Evolutionary conservation across 1,139 yeast species (phyloP).

Genomic region (Blastobotrys petasosporus): DNA sequence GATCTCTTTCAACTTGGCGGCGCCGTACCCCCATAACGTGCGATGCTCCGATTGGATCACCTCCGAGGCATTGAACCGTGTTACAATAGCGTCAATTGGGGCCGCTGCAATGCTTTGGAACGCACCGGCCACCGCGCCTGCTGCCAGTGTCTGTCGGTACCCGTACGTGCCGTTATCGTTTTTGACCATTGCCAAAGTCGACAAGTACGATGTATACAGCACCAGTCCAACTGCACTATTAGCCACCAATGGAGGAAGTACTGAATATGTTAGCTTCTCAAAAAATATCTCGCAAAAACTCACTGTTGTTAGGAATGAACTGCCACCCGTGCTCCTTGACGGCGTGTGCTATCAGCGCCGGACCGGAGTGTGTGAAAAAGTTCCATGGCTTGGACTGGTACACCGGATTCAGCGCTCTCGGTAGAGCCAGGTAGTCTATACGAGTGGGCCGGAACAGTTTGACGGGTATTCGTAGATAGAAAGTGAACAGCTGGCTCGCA

Average conservation of each 20-base stretch:
- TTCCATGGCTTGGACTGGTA: conserved; percentile 50
- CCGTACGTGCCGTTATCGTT: conserved; percentile 15
- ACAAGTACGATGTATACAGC: conserved; percentile 71
- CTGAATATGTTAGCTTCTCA: not conserved
- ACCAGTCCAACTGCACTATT: conserved; percentile 69
- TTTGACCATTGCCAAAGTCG: conserved; percentile 30
- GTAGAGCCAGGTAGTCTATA: conserved; percentile 48
- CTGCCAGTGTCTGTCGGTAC: conserved; percentile 54
- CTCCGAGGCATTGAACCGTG: conserved; percentile 73
- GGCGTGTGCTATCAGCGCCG: conserved; percentile 65
- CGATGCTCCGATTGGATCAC: conserved; percentile 61
- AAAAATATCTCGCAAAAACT: not conserved
- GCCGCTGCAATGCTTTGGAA: conserved; percentile 90
- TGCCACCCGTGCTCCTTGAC: conserved; percentile 77
- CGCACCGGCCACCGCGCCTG: conserved; percentile 83
- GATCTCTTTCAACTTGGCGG: conserved; percentile 58
- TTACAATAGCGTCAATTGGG: conserved; percentile 85
- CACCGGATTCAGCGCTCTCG: conserved; percentile 34
- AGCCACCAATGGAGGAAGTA: conserved; percentile 80
- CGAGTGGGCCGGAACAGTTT: conserved; percentile 86
- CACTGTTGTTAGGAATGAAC: conserved; percentile 68
- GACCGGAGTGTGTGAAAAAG: conserved; percentile 66
- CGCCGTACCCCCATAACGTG: conserved; percentile 72
- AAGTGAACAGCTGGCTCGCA: conserved; percentile 68
- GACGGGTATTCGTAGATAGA: conserved; percentile 72